Percentiles rank a stretch among this genome's conserved stretches.
Conservation (phyloP, 768 basidiomycete species). For the Boletales sp. region DNA sequence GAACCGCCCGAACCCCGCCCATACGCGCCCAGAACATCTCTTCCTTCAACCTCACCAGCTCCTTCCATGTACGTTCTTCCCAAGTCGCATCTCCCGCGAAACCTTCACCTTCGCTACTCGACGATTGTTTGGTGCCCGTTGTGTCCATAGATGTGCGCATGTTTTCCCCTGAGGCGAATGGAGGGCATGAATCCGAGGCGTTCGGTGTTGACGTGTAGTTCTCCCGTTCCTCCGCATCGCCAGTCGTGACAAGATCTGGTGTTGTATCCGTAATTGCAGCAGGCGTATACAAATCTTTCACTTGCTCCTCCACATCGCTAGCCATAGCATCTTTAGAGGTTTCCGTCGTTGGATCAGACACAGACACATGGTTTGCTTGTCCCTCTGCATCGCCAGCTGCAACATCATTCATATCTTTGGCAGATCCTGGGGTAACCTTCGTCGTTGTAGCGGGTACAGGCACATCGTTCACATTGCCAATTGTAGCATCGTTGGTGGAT, state of each 20-base stretch:
- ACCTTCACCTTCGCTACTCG: constrained; percentile 30
- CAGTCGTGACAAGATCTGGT: neutral
- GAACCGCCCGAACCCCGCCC: constrained; percentile 41
- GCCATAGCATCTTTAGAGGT: too few species aligned
- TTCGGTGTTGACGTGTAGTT: neutral
- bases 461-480: neutral
- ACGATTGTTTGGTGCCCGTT: constrained; percentile 22
- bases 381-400: too few species aligned
- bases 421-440: neutral
- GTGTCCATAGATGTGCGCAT: constrained; percentile 17
- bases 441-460: neutral
- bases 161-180: constrained; percentile 1
- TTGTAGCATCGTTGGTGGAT: too few species aligned
- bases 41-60: constrained; percentile 67
- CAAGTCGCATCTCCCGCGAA: constrained; percentile 70
- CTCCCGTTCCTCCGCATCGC: neutral
- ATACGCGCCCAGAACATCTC: constrained; percentile 86
- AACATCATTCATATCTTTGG: too few species aligned
- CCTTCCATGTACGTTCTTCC: constrained; percentile 87
- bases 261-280: too few species aligned
- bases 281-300: too few species aligned
- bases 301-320: too few species aligned
- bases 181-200: neutral
- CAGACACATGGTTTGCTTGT: too few species aligned
- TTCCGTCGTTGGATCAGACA: too few species aligned